phyloP scores from a whole-genome alignment of 805 yeast genomes.

The Wickerhamiella musiphila region DNA sequence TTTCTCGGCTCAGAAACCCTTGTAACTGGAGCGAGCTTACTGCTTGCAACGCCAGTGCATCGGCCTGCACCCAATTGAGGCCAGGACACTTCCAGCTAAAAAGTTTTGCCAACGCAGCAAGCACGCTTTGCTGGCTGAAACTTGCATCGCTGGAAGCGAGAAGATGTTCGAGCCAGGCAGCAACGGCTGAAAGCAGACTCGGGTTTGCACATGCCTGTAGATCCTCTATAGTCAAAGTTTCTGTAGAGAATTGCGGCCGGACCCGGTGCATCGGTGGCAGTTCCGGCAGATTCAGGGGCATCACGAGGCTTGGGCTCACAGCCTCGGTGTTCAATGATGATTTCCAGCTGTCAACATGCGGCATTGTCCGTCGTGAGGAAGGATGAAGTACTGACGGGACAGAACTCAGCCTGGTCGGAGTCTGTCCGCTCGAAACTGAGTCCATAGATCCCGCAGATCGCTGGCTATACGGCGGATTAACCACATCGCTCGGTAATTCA shows the following conservation, averaged over 20 bases:
- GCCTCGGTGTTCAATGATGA: conserved; percentile 4
- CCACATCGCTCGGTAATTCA: too few species aligned
- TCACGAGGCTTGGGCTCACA: conserved; percentile 8
- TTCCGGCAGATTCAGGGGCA: conserved; percentile 13
- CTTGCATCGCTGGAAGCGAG: conserved; percentile 10
- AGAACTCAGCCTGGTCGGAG: too few species aligned
- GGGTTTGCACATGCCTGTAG: conserved; percentile 8
- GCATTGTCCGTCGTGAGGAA: too few species aligned
- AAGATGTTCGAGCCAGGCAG: conserved; percentile 11
- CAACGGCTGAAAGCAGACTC: conserved; percentile 11
- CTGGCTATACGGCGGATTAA: too few species aligned
- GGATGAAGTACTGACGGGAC: too few species aligned
- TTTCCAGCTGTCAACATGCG: conserved; percentile 1
- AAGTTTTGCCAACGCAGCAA: conserved; percentile 11
- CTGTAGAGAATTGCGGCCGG: conserved; percentile 12
- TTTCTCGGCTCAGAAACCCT: conserved; percentile 11
- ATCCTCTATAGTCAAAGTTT: conserved; percentile 14
- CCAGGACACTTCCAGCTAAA: conserved; percentile 15
- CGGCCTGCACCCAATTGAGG: conserved; percentile 19
- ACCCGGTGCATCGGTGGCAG: conserved; percentile 11
- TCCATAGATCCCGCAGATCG: too few species aligned
- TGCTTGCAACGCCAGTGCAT: conserved; percentile 16
- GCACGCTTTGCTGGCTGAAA: conserved; percentile 3
- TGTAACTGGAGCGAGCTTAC: conserved; percentile 14
- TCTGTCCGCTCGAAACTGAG: too few species aligned